Conservation (phyloP, 495 filamentous ascomycete genomes). For the Penicillium alfredii region DNA sequence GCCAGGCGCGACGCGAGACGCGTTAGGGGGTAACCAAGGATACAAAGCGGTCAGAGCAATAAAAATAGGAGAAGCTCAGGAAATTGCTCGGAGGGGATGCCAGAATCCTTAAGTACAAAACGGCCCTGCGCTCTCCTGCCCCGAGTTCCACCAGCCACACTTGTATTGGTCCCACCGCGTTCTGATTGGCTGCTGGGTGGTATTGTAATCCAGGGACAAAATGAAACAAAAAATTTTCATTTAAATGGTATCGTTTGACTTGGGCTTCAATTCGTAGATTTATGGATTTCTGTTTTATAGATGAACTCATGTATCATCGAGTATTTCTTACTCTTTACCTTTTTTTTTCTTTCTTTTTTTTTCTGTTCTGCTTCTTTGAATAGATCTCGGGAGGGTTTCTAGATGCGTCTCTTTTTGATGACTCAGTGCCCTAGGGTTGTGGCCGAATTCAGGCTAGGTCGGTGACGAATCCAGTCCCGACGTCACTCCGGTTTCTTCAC, state of each 20-base stretch:
- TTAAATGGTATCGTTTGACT: too few species aligned
- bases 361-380: background rate
- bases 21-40: constrained; percentile 14
- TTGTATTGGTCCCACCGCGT: constrained; percentile 33
- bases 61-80: constrained; percentile 33
- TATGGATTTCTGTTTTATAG: too few species aligned
- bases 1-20: constrained; percentile 28
- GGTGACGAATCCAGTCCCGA: constrained; percentile 12
- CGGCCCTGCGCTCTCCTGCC: constrained; percentile 33
- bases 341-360: constrained; percentile 5
- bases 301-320: too few species aligned
- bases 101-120: constrained; percentile 50
- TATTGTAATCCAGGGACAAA: too few species aligned
- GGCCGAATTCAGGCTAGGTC: constrained; percentile 8
- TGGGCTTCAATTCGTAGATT: too few species aligned
- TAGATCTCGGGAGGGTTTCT: too few species aligned
- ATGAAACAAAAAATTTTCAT: too few species aligned
- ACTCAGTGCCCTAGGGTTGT: constrained; percentile 14
- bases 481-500: constrained; percentile 18
- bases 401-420: too few species aligned
- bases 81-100: constrained; percentile 39
- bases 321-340: too few species aligned
- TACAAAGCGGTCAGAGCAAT: constrained; percentile 20
- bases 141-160: constrained; percentile 38
- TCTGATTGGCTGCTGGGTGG: constrained; percentile 23